Conservation (phyloP, 805 yeast species). For the Kuraishia piskuri region DNA sequence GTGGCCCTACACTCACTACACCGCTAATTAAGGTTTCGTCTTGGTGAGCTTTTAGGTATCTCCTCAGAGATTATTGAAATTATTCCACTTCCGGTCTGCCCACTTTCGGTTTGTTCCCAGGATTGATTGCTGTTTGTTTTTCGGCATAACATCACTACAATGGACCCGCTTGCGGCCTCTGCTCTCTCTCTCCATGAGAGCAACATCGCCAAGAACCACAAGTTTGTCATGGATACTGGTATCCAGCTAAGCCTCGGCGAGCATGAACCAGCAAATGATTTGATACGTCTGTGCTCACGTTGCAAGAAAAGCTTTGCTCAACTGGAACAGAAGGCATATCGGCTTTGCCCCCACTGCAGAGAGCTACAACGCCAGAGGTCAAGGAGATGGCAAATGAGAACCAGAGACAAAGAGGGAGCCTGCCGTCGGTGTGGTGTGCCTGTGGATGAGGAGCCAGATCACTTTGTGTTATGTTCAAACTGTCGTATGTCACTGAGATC, state of each 20-base stretch:
- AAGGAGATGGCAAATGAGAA: slow-evolving; percentile 55
- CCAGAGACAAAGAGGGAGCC: slow-evolving; percentile 51
- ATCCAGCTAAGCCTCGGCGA: slow-evolving; percentile 12
- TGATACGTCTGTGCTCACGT: slow-evolving; percentile 32
- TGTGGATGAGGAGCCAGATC: slow-evolving; percentile 34
- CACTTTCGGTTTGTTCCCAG: background rate
- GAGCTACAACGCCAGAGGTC: slow-evolving; percentile 55
- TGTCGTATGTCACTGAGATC: slow-evolving; percentile 49
- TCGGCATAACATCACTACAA: background rate
- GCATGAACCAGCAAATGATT: background rate
- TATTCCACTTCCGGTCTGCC: too few species aligned
- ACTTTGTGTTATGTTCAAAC: slow-evolving; percentile 50
- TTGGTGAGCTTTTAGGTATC: too few species aligned
- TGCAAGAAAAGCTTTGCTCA: slow-evolving; percentile 55
- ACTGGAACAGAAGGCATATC: slow-evolving; percentile 34
- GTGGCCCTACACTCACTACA: too few species aligned
- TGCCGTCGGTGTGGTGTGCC: slow-evolving; percentile 56
- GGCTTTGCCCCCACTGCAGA: slow-evolving; percentile 57
- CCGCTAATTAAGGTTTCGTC: too few species aligned
- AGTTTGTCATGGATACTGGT: slow-evolving; percentile 16
- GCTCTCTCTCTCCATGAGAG: slow-evolving; percentile 5
- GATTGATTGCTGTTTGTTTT: slow-evolving; percentile 6
- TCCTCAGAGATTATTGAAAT: too few species aligned
- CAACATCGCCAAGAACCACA: slow-evolving; percentile 8
- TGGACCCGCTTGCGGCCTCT: background rate